Base-by-base conservation (phyloP, 2,329 filamentous ascomycete genomes). In the Alternaria postmessia region DNA sequence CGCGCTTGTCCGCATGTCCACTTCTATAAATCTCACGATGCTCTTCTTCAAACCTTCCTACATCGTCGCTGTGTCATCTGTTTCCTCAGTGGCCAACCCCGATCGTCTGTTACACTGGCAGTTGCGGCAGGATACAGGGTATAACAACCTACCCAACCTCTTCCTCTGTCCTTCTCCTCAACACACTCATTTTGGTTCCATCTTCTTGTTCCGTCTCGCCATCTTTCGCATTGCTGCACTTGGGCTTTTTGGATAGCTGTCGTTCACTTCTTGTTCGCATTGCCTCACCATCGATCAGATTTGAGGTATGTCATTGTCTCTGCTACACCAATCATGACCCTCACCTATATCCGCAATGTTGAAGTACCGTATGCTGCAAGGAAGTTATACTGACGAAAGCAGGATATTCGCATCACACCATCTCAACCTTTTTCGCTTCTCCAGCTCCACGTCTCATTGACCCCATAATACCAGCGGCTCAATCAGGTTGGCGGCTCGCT, bases 321-420 rank as follows among this genome's bases (percentile, higher is more conserved):
- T 38, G 16, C 14, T n/a, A 30, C 11, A 11, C 22, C 18, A 16
- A 12, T 47, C 6, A 32, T 12, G 16, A 11, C 12, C 22, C 22
- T 12, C 12, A 41, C 24, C 16, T 11, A n/a, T 26, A 12, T 39
- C 49, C 46, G 26, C 9, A 26, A 5, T 20, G 26, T 49, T 18
- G n/a, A 11, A 34, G n/a, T 18, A 47, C 12, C 3, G 24, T 22
- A 22, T 12, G 39, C 2, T 6, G 7, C 14, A 7, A 22, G 3
- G 36, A 46, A 8, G 6, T 18, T 26, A 9, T 38, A 36, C 58
- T 71, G 30, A 69, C 20, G 20, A 26, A 46, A 18, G 5, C 36
- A 75, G 71, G 69, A 72, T 77, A 77, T 76, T 76, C 70, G 70
- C 74, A 77, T 77, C 74, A 75, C 64, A 73, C 67, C 74, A 75